Conservation (phyloP, 2,329 filamentous ascomycete genomes). For the Penicillium thymicola region DNA sequence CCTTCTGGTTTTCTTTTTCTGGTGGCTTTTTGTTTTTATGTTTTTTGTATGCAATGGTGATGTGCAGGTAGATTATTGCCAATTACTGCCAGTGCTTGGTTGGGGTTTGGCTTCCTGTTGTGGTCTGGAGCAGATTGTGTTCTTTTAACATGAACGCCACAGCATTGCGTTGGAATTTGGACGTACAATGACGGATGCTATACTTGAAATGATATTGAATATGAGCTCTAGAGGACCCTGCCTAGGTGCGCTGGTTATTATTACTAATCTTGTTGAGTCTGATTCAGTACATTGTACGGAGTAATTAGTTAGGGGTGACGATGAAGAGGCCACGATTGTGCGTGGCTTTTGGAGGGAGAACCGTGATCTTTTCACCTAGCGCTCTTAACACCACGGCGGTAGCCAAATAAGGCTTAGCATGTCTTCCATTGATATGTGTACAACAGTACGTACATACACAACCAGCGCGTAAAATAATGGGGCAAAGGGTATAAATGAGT, state of each 20-base stretch:
- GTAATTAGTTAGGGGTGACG: background rate
- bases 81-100: background rate
- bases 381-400: too few relatives aligned
- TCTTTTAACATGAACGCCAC: background rate
- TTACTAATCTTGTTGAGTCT: background rate
- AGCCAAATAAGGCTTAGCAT: too few relatives aligned
- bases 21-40: background rate
- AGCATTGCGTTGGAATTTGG: background rate
- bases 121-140: background rate
- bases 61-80: background rate
- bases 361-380: too few relatives aligned
- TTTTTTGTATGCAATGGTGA: background rate
- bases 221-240: background rate
- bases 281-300: background rate
- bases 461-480: too few relatives aligned
- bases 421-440: too few relatives aligned
- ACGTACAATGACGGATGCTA: background rate
- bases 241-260: background rate
- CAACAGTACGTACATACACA: too few relatives aligned
- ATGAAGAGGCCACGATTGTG: too few relatives aligned
- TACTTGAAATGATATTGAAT: background rate
- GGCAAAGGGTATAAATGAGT: too few relatives aligned
- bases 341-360: too few relatives aligned
- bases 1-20: background rate
- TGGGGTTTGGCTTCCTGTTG: background rate